Evolutionary conservation across 805 yeast genomes (phyloP), one percentile per base, ranked within the genome.

Genomic region (Candida sonorensis): DNA sequence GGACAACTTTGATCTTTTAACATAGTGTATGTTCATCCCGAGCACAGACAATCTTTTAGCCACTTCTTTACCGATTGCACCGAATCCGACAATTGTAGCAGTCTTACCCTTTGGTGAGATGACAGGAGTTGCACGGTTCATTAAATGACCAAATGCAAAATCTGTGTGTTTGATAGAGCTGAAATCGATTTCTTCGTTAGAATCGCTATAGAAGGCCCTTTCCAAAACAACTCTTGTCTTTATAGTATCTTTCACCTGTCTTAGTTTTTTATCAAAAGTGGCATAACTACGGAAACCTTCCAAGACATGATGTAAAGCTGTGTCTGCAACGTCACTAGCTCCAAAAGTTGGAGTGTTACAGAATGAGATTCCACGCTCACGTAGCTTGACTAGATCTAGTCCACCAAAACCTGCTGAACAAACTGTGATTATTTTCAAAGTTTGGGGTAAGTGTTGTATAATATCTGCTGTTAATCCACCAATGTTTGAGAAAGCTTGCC

Each of bases 61-160:
- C 36, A 81, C 72, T 19, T 67, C 64, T 49, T 69, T 68, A 7
- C 94, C 94, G 44, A 83, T 83, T 14, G 74, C 64, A 1, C 94
- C 94, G 46, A 82, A 77, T 0, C 94, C 94, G 3, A 81, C 72
- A 21, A 83, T 66, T 3, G 77, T 73, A 1, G 67, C 86, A 16
- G 61, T 61, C 47, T 74, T 77, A 14, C 75, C 75, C 11, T 55
- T 51, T 6, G 87, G 86, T 4, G 75, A 65, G 14, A 53, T 72
- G 43, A 69, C 51, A 18, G 49, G 49, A 16, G 47, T 38, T 17
- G 71, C 59, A 2, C 71, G 64, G 25, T 75, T 77, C 3, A 75
- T 54, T 13, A 50, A 45, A 14, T 67, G 67, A 12, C 71, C 65
- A 24, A 57, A 55, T 0, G 66, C 60, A 38, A 64, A 58, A 50